These are phyloP conservation scores for Alternaria triticina DNA, from an alignment of 2,329 filamentous ascomycete species.

Conservation along the genomic window DNA sequence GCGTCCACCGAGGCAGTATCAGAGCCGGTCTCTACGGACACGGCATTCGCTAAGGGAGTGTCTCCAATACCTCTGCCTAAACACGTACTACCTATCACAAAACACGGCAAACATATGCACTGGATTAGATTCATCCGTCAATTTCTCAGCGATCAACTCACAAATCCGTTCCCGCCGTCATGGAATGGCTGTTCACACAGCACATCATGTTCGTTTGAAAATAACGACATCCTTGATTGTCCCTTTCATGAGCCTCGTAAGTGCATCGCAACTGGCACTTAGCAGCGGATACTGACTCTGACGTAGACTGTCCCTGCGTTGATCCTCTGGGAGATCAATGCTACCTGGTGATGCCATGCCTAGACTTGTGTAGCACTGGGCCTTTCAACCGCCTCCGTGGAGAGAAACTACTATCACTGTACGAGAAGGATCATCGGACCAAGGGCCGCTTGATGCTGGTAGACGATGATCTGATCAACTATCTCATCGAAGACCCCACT, in stretches of 20 bases:
- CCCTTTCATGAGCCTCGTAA: slow-evolving; percentile 30
- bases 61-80: background rate
- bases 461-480: slow-evolving; percentile 24
- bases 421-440: slow-evolving; percentile 19
- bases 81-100: slow-evolving; percentile 1
- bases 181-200: slow-evolving; percentile 9
- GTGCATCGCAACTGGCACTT: background rate
- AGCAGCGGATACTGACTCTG: background rate
- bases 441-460: slow-evolving; percentile 33
- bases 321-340: slow-evolving; percentile 28
- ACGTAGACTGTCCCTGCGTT: slow-evolving; percentile 18
- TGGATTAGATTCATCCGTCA: slow-evolving; percentile 22
- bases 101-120: slow-evolving; percentile 24
- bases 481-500: slow-evolving; percentile 8
- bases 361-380: slow-evolving; percentile 13
- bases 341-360: slow-evolving; percentile 25
- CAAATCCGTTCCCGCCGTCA: slow-evolving; percentile 5
- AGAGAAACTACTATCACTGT: slow-evolving; percentile 24
- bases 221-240: slow-evolving; percentile 22
- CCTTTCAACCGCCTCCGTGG: slow-evolving; percentile 30
- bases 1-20: background rate
- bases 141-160: slow-evolving; percentile 26
- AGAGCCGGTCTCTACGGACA: background rate
- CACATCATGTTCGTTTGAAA: slow-evolving; percentile 22
- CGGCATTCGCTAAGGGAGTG: background rate